A percentile compares a stretch with the other conserved stretches of the same genome.
Evolutionary conservation across 148 eudicot genomes (phyloP).

Genomic region (Vaccinium macrocarpon): DNA sequence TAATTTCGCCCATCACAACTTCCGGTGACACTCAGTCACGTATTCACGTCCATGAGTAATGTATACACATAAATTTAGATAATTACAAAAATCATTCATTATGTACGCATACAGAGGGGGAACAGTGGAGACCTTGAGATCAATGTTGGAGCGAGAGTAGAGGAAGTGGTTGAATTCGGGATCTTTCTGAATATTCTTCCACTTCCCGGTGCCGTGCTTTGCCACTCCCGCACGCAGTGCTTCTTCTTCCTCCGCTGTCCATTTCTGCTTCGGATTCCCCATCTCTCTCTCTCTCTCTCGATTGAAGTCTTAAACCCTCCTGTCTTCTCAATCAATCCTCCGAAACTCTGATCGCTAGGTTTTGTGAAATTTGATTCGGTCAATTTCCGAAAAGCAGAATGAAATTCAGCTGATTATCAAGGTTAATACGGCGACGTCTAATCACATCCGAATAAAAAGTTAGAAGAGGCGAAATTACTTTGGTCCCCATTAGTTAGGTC

Average conservation of each 20-base stretch:
- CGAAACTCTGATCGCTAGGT: background rate
- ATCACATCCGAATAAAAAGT: background rate
- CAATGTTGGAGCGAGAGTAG: conserved; percentile 81
- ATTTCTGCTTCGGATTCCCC: conserved; percentile 96
- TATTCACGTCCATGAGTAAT: background rate
- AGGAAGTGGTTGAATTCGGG: conserved; percentile 63
- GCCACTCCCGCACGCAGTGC: conserved; percentile 72
- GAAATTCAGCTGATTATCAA: background rate
- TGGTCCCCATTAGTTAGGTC: background rate
- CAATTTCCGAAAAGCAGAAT: background rate
- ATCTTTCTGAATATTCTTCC: conserved; percentile 84
- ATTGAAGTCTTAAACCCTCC: conserved; percentile 6
- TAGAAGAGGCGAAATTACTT: background rate
- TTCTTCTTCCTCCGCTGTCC: conserved; percentile 96
- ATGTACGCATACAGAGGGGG: background rate
- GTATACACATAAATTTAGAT: background rate
- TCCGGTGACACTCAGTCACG: background rate
- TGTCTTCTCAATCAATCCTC: background rate
- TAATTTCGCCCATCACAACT: background rate
- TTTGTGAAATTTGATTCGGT: background rate
- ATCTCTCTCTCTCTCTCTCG: conserved; percentile 23
- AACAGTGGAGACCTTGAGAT: conserved; percentile 61
- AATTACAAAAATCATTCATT: background rate
- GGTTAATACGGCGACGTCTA: background rate
- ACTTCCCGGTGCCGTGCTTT: conserved; percentile 88